Evolutionary conservation across 129 eudicot species (phyloP), one percentile per base, ranked within the genome.

Genomic region (Rutidosis leptorrhynchoides): DNA sequence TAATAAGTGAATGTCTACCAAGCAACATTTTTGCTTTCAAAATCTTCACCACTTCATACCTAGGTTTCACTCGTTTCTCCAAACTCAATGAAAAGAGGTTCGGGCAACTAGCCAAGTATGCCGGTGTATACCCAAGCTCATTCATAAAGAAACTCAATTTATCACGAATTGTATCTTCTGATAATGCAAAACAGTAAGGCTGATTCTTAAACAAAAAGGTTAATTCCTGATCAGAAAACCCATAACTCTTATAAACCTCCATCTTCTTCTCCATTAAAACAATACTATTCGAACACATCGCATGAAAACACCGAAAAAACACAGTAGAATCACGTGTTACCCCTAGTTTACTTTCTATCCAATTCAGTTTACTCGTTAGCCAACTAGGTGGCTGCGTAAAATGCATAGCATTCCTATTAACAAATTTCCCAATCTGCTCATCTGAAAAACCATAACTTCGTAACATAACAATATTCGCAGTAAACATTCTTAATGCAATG

Each of bases 51-150:
- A 79, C 74, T 70, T 74, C 69, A 64, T 79, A 61, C 76, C 83
- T 74, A 28, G 83, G 83, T 51, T 68, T 79, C 73, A 81, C 73
- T 33, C 86, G 77, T 65, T 64, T 82, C 80, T 82, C 80, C 69
- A 82, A 58, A 70, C 86, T 82, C 46, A 62, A 74, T 2, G 74
- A 53, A 11, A 82, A 78, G 52, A 77, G 61, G 7, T 58, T 57
- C 5, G 77, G 77, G 56, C 66, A 62, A 16, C 71, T 67, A 16
- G 62, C 80, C 54, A 82, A 69, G 37, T 68, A 78, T 7, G 69
- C 27, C 15, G 86, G 45, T 0, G 61, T 58, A 48, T 59, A 78
- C 30, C 71, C 83, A 52, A 82, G 55, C 54, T 82, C 86, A 2
- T 70, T 56, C 67, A 70, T 64, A 64, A 51, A 70, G 55, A 73